Evolutionary conservation across 257 asterid genomes (phyloP).

Genomic region (Jacaranda copaia): DNA sequence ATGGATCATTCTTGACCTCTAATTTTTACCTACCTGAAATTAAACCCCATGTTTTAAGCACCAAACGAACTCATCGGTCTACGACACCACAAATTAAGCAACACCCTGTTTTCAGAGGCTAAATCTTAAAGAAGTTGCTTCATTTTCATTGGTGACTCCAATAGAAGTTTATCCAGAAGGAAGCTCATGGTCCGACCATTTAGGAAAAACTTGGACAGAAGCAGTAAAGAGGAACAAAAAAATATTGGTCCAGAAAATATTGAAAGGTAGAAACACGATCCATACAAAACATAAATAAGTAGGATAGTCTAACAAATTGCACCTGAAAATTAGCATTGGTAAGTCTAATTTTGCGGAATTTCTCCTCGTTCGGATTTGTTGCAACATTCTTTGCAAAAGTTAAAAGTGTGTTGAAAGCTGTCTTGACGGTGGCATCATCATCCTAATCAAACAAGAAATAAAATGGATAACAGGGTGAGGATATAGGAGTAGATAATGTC

Average conservation of each 20-base stretch:
- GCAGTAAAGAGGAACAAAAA: neutral
- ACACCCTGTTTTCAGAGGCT: neutral
- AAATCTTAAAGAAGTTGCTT: neutral
- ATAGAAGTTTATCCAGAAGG: too few species aligned
- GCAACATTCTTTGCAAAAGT: constrained; percentile 92
- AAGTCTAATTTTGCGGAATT: constrained; percentile 90
- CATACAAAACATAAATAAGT: neutral
- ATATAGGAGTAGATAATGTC: constrained; percentile 8
- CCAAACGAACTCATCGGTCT: neutral
- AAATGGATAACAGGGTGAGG: constrained; percentile 18
- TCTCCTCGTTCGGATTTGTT: constrained; percentile 88
- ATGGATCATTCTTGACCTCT: neutral
- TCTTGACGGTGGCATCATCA: constrained; percentile 89
- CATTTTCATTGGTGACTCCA: too few species aligned
- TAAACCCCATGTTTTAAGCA: neutral
- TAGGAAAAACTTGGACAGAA: neutral
- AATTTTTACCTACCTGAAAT: neutral
- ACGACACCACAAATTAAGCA: neutral
- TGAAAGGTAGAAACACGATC: neutral
- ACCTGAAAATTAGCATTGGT: constrained; percentile 92
- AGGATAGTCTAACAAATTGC: constrained; percentile 15
- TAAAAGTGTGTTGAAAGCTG: constrained; percentile 91
- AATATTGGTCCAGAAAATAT: neutral
- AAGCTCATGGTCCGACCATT: neutral
- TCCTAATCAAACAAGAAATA: constrained; percentile 57